Evolutionary conservation across 345 rosid genomes (phyloP).

Genomic region (Arabis alpina): DNA sequence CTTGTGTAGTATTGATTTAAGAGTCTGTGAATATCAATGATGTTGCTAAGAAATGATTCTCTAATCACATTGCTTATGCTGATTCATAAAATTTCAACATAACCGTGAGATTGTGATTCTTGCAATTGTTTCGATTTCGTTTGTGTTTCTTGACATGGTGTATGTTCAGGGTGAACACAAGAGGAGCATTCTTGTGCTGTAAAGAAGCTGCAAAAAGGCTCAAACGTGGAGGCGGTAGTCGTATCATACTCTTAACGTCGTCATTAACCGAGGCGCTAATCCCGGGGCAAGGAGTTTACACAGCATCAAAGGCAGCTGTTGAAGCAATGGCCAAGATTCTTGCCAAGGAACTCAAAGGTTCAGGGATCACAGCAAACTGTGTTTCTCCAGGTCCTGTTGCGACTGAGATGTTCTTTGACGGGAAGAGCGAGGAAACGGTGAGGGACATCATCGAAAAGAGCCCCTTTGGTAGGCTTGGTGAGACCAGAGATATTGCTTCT

Average conservation of each 20-base stretch:
- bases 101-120: background rate
- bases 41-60: background rate
- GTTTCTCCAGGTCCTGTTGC: slow-evolving; percentile 62
- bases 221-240: slow-evolving; percentile 50
- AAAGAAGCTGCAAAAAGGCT: slow-evolving; percentile 54
- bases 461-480: slow-evolving; percentile 54
- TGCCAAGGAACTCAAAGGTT: slow-evolving; percentile 60
- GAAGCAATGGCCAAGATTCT: slow-evolving; percentile 57
- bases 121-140: no score
- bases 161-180: slow-evolving; percentile 46
- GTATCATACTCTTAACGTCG: slow-evolving; percentile 47
- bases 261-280: slow-evolving; percentile 43
- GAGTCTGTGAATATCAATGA: background rate
- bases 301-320: slow-evolving; percentile 55
- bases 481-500: slow-evolving; percentile 48
- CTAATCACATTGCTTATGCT: background rate
- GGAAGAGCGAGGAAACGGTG: slow-evolving; percentile 49
- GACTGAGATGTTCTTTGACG: slow-evolving; percentile 54
- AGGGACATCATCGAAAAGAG: slow-evolving; percentile 34
- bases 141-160: slow-evolving; percentile 13
- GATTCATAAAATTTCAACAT: background rate
- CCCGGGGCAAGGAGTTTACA: slow-evolving; percentile 46
- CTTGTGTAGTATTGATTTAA: background rate
- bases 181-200: slow-evolving; percentile 57
- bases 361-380: slow-evolving; percentile 55